Percentiles rank a stretch among this genome's conserved stretches.
These are phyloP conservation scores for Physcia stellaris DNA, from an alignment of 495 filamentous ascomycete species.

Conservation along the genomic window DNA sequence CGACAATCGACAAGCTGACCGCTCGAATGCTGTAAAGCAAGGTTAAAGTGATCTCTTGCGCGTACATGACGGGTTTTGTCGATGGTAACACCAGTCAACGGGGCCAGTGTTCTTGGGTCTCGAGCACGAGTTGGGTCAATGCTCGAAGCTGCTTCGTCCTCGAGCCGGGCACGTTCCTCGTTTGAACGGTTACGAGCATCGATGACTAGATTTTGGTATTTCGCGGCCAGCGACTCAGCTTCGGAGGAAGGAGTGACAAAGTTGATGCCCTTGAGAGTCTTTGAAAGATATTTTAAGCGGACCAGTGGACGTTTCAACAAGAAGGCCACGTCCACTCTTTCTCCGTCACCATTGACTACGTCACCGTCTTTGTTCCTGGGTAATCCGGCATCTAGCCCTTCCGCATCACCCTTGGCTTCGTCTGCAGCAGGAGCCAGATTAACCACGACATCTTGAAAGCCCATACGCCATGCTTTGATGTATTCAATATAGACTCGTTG, in stretches of 20 bases:
- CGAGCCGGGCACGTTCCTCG: constrained; percentile 74
- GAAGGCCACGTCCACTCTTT: constrained; percentile 89
- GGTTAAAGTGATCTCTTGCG: constrained; percentile 77
- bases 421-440: constrained; percentile 67
- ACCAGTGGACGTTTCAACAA: constrained; percentile 81
- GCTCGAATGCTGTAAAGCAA: constrained; percentile 77
- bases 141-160: constrained; percentile 77
- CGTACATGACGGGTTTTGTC: constrained; percentile 62
- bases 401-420: constrained; percentile 21
- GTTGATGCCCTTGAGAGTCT: constrained; percentile 61
- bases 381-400: constrained; percentile 49
- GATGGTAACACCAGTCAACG: constrained; percentile 53
- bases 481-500: constrained; percentile 76
- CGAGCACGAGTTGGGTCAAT: constrained; percentile 68
- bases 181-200: constrained; percentile 65
- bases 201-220: constrained; percentile 58
- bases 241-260: constrained; percentile 41
- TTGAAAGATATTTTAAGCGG: constrained; percentile 74
- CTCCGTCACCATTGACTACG: constrained; percentile 61
- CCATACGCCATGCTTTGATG: constrained; percentile 78
- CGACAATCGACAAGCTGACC: constrained; percentile 80
- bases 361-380: constrained; percentile 67
- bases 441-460: constrained; percentile 91
- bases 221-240: constrained; percentile 39
- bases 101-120: constrained; percentile 61